Evolutionary conservation across 257 asterid species (phyloP).

Genomic region (Ilex aquifolium): DNA sequence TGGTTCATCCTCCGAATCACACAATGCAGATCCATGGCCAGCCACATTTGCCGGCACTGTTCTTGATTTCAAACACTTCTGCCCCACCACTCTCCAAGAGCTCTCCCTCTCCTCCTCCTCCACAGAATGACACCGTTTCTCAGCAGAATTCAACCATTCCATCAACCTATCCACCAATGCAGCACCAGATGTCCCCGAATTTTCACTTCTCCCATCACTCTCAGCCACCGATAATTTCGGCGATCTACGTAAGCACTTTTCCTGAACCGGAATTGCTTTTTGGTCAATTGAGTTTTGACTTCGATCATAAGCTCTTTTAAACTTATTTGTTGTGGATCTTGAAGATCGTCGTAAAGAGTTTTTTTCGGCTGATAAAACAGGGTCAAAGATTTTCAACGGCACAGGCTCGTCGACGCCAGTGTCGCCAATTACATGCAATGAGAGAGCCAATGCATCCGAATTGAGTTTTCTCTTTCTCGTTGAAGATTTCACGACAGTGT

Average conservation of each 20-base stretch:
- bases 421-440: constrained; percentile 29
- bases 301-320: constrained; percentile 14
- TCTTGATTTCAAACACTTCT: no score
- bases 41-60: no score
- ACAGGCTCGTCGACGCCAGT: constrained; percentile 4
- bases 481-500: not conserved
- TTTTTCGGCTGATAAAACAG: constrained; percentile 3
- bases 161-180: no score
- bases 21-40: no score
- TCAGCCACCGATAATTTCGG: constrained; percentile 15
- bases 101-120: no score
- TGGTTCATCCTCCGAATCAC: no score
- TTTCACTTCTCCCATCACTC: constrained; percentile 9
- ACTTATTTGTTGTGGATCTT: constrained; percentile 28
- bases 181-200: constrained; percentile 2
- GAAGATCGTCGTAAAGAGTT: constrained; percentile 32
- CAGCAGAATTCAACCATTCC: no score
- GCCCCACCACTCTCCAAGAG: no score
- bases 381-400: constrained; percentile 23
- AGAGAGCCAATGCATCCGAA: constrained; percentile 35
- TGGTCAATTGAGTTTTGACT: not conserved
- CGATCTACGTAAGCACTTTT: constrained; percentile 13
- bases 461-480: not conserved
- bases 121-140: no score
- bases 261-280: not conserved